Conservation (phyloP, 2,329 filamentous ascomycete genomes). For the Trichothecium roseum region DNA sequence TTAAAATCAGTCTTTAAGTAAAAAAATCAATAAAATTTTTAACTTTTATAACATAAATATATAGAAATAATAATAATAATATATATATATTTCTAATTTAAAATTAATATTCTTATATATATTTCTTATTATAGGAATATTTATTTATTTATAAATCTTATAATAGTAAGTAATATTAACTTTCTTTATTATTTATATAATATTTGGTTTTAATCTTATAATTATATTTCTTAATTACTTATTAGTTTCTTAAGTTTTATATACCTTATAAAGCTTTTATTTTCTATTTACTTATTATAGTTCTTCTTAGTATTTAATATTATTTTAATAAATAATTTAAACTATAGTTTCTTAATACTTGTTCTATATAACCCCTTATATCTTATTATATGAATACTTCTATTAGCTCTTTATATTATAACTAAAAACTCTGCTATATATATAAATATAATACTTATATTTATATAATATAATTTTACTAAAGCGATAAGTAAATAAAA, state of each 20-base stretch:
- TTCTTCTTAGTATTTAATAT: too few relatives aligned
- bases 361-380: background rate
- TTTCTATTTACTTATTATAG: too few relatives aligned
- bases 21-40: background rate
- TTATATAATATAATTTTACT: background rate
- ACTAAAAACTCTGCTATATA: background rate
- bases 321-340: background rate
- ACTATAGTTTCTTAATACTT: background rate
- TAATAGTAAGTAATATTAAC: background rate
- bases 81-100: background rate
- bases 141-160: background rate
- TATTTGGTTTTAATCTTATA: slow-evolving; percentile 2
- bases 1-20: background rate
- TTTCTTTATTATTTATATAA: background rate
- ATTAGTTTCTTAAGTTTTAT: too few relatives aligned
- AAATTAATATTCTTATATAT: background rate
- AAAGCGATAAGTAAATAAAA: background rate
- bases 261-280: background rate
- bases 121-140: background rate
- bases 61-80: background rate
- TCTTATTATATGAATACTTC: background rate
- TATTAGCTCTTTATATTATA: background rate
- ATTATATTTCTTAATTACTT: background rate
- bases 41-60: background rate
- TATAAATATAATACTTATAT: background rate